These are phyloP conservation scores for Tolypocladium endophyticum DNA, from an alignment of 2,329 filamentous ascomycete genomes.

Conservation along the genomic window DNA sequence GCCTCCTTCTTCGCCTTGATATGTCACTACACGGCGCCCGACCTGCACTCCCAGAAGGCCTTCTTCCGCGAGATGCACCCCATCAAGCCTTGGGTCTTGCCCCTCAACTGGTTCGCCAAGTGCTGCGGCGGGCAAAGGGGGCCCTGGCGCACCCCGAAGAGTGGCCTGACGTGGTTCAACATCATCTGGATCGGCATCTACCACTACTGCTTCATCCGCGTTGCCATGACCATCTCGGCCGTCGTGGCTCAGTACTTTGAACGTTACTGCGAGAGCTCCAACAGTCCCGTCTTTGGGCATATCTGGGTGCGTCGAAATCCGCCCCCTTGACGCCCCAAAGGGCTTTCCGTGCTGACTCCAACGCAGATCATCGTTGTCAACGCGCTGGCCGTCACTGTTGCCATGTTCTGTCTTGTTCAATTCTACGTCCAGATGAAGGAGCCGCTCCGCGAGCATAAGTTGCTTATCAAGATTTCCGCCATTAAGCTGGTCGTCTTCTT, in stretches of 20 bases:
- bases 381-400: constrained; percentile 61
- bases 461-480: constrained; percentile 71
- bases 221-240: constrained; percentile 68
- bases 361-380: constrained; percentile 55
- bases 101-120: constrained; percentile 58
- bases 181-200: constrained; percentile 74
- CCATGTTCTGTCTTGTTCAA: constrained; percentile 83
- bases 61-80: constrained; percentile 63
- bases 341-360: not conserved
- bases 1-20: constrained; percentile 77
- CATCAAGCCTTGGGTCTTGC: constrained; percentile 63
- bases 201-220: constrained; percentile 76
- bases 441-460: constrained; percentile 56
- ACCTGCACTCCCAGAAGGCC: constrained; percentile 69
- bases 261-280: constrained; percentile 68
- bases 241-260: constrained; percentile 60
- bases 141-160: constrained; percentile 62
- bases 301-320: constrained; percentile 53
- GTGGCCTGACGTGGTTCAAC: constrained; percentile 85
- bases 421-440: constrained; percentile 71
- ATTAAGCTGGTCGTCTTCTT: constrained; percentile 91
- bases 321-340: not conserved
- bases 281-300: constrained; percentile 70
- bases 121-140: constrained; percentile 62
- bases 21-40: constrained; percentile 69